phyloP scores from a whole-genome alignment of 225 moss, liverwort and hornwort genomes.

The Lunularia cruciata region DNA sequence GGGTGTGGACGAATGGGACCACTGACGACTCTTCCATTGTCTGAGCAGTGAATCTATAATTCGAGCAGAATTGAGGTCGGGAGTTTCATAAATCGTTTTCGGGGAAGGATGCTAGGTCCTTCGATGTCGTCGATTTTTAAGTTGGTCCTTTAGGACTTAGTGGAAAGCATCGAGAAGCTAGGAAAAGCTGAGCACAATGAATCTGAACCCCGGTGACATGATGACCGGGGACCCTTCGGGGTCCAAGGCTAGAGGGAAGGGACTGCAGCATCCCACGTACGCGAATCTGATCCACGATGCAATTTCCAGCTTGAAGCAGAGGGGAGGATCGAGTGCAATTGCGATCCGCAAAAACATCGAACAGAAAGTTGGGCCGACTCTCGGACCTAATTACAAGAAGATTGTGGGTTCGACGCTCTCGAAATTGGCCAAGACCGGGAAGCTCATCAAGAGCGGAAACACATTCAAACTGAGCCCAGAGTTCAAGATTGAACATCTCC shows the following conservation, averaged over 20 bases:
- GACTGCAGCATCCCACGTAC: conserved; percentile 42
- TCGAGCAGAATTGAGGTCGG: not conserved
- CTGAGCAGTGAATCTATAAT: not conserved
- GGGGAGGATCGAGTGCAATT: conserved; percentile 44
- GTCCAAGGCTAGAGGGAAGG: conserved; percentile 34
- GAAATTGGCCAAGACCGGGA: conserved; percentile 47
- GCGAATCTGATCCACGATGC: conserved; percentile 45
- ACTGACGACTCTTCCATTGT: not conserved
- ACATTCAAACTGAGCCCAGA: conserved; percentile 47
- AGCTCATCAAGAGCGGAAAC: conserved; percentile 45
- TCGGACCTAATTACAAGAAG: conserved; percentile 49
- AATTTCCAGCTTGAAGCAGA: conserved; percentile 34
- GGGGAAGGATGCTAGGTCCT: conserved; percentile 9
- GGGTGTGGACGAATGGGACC: conserved; percentile 10
- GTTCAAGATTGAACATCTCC: conserved; percentile 40
- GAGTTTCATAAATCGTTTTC: not conserved
- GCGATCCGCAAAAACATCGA: conserved; percentile 47
- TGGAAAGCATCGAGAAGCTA: not conserved
- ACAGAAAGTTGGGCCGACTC: conserved; percentile 38
- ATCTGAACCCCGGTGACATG: conserved; percentile 18
- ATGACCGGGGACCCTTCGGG: conserved; percentile 35
- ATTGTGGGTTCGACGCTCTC: conserved; percentile 46
- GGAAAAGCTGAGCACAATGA: conserved; percentile 8
- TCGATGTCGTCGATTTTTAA: not conserved
- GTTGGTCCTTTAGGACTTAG: not conserved